Evolutionary conservation across 2,329 filamentous ascomycete species (phyloP), one percentile per base, ranked within the genome.

Genomic region (Monosporascus sp.): DNA sequence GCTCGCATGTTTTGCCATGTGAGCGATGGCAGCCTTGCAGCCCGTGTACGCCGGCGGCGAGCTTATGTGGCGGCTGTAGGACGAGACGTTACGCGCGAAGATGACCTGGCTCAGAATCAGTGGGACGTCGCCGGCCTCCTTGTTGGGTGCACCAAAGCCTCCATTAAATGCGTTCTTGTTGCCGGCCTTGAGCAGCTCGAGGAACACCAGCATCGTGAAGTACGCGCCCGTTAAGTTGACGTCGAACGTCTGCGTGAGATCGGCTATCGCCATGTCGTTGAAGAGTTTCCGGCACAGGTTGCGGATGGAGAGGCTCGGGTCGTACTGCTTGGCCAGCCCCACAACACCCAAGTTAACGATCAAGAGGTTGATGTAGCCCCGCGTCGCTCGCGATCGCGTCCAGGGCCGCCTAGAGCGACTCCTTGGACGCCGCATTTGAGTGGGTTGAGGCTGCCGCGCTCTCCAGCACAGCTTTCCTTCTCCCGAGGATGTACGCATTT

Each of bases 301-400:
- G 2, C 59, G 41, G 16, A 73, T 47, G 7, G 66, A 55, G 24
- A 55, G 37, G 24, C 55, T 54, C 3, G 52, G 45, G 9, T 59
- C 51, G 69, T 72, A 45, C 60, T 66, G 48, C 7, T 62, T 55
- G 31, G 73, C 71, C 35, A 80, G 76, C 3, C 82, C 82, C 0
- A 74, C 61, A 16, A 85, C 79, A 1, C 86, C 87, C 1, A 85
- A 84, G 58, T 80, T 81, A 61, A 78, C 79, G 63, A 85, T 72
- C 4, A 88, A 70, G 37, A 89, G 76, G 57, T 86, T 82, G 57
- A 89, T 77, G 61, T 81, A 77, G 43, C 80, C 80, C 78, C 55
- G 82, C 78, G 50, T 82, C 80, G 22, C 72, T 71, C 3, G 74
- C 68, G 49, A 89, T 74, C 44, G 79, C 74, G 4, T 81, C 65